phyloP scores from a whole-genome alignment of 1,284 basidiomycete genomes.

The Retiboletus flavoniger region DNA sequence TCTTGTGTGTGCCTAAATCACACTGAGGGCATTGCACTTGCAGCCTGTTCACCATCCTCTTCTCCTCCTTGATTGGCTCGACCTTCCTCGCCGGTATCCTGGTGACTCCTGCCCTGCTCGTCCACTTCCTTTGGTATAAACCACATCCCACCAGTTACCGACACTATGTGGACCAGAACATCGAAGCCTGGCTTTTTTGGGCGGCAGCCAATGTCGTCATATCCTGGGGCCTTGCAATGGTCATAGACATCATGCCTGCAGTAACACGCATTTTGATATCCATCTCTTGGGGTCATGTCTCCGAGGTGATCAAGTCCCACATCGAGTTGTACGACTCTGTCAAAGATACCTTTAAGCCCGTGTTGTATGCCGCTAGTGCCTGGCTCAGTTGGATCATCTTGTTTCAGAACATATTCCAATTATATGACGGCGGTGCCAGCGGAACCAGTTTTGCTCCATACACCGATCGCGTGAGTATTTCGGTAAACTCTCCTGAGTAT shows the following conservation, averaged over 20 bases:
- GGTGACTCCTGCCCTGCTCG: constrained; percentile 55
- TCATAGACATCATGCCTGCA: constrained; percentile 64
- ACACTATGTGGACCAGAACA: constrained; percentile 60
- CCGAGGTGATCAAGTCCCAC: constrained; percentile 60
- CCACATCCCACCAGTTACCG: constrained; percentile 55
- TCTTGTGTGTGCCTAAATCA: background rate
- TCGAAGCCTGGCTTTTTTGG: constrained; percentile 79
- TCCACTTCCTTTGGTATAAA: constrained; percentile 69
- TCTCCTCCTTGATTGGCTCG: constrained; percentile 71
- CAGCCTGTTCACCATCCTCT: constrained; percentile 60
- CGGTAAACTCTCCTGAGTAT: background rate
- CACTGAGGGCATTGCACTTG: constrained; percentile 5
- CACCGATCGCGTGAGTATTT: constrained; percentile 40
- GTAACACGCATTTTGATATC: constrained; percentile 52
- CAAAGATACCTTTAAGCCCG: constrained; percentile 66
- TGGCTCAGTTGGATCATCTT: constrained; percentile 73
- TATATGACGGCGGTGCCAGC: constrained; percentile 48
- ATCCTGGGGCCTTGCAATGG: constrained; percentile 72
- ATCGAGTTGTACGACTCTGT: constrained; percentile 68
- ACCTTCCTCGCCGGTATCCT: constrained; percentile 60
- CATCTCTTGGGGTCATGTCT: constrained; percentile 70
- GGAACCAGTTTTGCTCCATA: constrained; percentile 52
- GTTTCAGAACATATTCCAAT: constrained; percentile 58
- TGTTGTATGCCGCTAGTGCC: constrained; percentile 62
- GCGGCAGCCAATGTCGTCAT: constrained; percentile 69